phyloP scores from a whole-genome alignment of 495 filamentous ascomycete species.

The Astrocystis sublimbata region DNA sequence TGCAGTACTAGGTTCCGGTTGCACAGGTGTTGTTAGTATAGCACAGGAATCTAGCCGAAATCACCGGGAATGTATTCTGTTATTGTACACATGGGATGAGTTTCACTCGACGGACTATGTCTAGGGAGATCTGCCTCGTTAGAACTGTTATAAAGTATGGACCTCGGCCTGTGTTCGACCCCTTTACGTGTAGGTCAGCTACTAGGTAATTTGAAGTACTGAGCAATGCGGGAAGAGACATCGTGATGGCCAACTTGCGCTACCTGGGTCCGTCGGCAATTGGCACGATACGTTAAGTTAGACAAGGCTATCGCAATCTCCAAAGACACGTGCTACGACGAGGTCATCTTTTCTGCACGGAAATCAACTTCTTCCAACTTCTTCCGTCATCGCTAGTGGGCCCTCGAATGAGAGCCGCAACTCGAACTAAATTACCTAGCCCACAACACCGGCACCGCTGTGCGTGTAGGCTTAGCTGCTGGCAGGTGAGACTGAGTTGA shows the following conservation, averaged over 20 bases:
- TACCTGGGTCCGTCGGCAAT: slow-evolving; percentile 47
- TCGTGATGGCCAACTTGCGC: slow-evolving; percentile 61
- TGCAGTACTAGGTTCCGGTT: no score
- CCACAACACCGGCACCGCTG: neutral
- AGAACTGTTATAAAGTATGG: no score
- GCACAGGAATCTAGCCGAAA: no score
- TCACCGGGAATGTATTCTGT: no score
- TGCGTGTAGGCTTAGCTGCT: neutral
- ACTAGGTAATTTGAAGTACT: no score
- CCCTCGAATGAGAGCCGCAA: slow-evolving; percentile 7
- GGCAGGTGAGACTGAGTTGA: no score
- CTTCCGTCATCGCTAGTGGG: neutral
- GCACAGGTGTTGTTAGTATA: no score
- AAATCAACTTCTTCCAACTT: neutral
- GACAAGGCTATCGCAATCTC: slow-evolving; percentile 6
- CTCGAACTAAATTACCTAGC: neutral
- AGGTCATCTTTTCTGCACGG: neutral
- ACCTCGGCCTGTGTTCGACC: no score
- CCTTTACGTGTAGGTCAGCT: no score
- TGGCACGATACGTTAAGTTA: neutral
- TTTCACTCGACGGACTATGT: no score
- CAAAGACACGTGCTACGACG: neutral
- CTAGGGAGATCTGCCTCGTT: no score
- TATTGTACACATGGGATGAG: no score
- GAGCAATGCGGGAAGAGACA: slow-evolving; percentile 51